Evolutionary conservation across 352 stramenopile species (phyloP), one percentile per base, ranked within the genome.

Genomic region (Pythium rhizo-oryzae): DNA sequence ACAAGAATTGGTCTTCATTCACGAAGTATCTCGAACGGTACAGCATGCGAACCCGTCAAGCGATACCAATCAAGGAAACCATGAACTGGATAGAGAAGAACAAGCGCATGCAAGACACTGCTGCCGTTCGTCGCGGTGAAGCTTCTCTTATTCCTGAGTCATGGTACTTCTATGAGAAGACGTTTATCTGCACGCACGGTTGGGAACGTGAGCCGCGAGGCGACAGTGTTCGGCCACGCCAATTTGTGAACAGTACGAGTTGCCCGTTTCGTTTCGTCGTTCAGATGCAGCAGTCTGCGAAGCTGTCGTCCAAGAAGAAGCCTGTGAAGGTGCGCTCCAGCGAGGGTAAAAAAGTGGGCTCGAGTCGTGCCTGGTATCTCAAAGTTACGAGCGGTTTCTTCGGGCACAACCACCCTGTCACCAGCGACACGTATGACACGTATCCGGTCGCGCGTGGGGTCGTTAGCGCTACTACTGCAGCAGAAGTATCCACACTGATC

Each of bases 221-320:
- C 7, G 19, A 49, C 18, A 21, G 54, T 21, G 30, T 18, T 28
- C 54, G 37, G 49, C 54, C 33, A 30, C 35, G 30, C 11, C 35
- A 60, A 19, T 47, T 25, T 16, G 28, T 58, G 25, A 58, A 39
- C 51, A 35, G 8, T 19, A 47, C 30, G 2, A 23, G 18, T 6
- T 51, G 41, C 28, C 56, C 56, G 41, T 62, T 51, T 30, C 24
- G n/a, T 16, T 51, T 62, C 25, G 56, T 62, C 15, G 41, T 53
- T 12, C 51, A 58, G 28, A 35, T 21, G 19, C 37, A 62, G 41
- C n/a, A 11, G 4, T 13, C 37, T n/a, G n/a, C n/a, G n/a, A 43
- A 8, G 37, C 37, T 15, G 37, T 43, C 8, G 37, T n/a, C n/a
- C n/a, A n/a, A n/a, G 19, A 53, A 52, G 15, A 8, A 50, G 7